Evolutionary conservation across 495 filamentous ascomycete species (phyloP), one percentile per base, ranked within the genome.

Genomic region (Penicillium waksmanii): DNA sequence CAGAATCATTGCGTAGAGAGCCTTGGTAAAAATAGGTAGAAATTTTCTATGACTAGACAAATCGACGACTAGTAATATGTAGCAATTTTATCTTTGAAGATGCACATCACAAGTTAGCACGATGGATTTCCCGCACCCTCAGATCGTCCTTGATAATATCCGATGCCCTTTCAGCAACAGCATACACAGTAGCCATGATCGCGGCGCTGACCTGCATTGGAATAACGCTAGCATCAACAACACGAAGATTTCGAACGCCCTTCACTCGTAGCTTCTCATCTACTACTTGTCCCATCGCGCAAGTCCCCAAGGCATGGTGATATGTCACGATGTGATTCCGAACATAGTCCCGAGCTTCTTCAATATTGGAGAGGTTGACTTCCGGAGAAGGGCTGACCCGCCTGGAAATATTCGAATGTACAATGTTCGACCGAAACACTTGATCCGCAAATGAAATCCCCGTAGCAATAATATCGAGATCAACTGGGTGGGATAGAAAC

Each of bases 281-380:
- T 5, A 83, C 76, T 9, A 84, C 82, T 0, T 74, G 73, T 13
- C 79, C 76, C 80, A 85, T 81, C 1, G 79, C 74, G 56, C 78
- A 83, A 0, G 80, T 84, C 3, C 82, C 80, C 2, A 77, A 23
- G 4, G 57, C 40, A 31, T 63, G 61, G 18, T 60, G 46, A 51
- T 55, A 59, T 18, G 59, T 58, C 43, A 57, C 47, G 15, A 58
- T 61, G 11, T 59, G 58, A 49, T 55, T 35, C 6, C 55, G 54
- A 31, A 43, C 52, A 27, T 42, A 54, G 3, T 54, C 34, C 10
- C 19, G 52, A 31, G 42, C 42, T 25, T 17, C 42, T 8, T 47
- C 17, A 21, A 34, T 43, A 55, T 47, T 43, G 3, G 31, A 40
- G 2, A 55, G 53, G 17, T 55, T 40, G n/a, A 47, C 40, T 27